A percentile compares a stretch with the other conserved stretches of the same genome.
phyloP scores from a whole-genome alignment of 129 eudicot species.

The Saposhnikovia divaricata region DNA sequence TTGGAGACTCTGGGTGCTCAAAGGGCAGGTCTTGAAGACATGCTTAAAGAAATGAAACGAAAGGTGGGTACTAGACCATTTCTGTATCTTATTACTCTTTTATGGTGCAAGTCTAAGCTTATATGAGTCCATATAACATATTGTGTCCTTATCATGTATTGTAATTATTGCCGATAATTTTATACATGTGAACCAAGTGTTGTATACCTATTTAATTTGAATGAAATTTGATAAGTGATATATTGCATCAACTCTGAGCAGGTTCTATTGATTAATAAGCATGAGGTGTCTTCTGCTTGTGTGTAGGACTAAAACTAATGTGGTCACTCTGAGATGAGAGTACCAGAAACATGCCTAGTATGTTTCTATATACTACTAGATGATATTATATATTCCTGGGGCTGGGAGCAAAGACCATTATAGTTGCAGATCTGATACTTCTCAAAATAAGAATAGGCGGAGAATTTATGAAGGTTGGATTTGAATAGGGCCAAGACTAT shows the following conservation, averaged over 20 bases:
- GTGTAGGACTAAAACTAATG: not conserved
- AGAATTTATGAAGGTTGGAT: too few relatives aligned
- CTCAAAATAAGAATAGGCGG: not conserved
- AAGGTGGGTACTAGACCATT: slow-evolving; percentile 42
- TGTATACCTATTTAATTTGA: not conserved
- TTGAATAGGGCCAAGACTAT: not conserved
- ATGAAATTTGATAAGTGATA: not conserved
- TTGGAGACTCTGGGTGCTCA: slow-evolving; percentile 89
- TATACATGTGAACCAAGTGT: not conserved
- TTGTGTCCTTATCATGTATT: not conserved
- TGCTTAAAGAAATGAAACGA: slow-evolving; percentile 97
- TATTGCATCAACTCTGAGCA: not conserved
- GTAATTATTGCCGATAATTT: not conserved
- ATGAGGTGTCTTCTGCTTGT: not conserved
- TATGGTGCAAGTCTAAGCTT: not conserved
- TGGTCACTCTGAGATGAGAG: not conserved
- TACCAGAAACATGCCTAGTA: not conserved
- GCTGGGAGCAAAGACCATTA: not conserved
- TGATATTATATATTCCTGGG: not conserved
- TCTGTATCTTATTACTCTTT: slow-evolving; percentile 6
- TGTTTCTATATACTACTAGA: not conserved
- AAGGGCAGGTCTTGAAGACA: slow-evolving; percentile 97
- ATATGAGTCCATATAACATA: not conserved
- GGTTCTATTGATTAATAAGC: not conserved
- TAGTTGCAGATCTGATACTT: not conserved